A percentile compares a stretch with the other conserved stretches of the same genome.
Conservation (phyloP, 2,329 filamentous ascomycete species). For the Tolypocladium tropicale region DNA sequence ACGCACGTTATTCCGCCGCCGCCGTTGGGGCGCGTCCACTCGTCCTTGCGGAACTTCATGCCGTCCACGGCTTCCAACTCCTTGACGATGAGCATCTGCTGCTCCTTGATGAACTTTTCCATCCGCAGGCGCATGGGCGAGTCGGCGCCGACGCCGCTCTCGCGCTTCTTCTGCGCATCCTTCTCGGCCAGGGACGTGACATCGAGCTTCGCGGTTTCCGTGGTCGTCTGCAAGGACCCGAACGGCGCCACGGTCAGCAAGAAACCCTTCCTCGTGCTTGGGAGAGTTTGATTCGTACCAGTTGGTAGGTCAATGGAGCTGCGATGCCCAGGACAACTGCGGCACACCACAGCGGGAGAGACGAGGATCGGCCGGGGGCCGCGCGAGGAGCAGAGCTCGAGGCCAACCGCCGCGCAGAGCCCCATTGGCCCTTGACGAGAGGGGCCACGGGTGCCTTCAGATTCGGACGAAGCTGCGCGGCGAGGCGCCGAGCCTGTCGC, state of each 20-base stretch:
- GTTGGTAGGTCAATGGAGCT: conserved; percentile 45
- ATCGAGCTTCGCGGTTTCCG: conserved; percentile 42
- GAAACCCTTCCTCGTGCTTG: not conserved
- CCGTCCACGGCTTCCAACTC: conserved; percentile 80
- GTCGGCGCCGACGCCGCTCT: conserved; percentile 52
- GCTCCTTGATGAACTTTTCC: conserved; percentile 91
- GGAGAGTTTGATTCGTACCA: conserved; percentile 32
- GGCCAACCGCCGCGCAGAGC: conserved; percentile 12
- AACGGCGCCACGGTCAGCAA: conserved; percentile 7
- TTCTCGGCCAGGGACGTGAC: conserved; percentile 69
- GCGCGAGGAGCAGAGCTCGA: conserved; percentile 13
- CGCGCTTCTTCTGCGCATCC: conserved; percentile 71
- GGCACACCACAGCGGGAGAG: conserved; percentile 18
- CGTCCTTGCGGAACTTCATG: conserved; percentile 69
- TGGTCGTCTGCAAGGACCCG: conserved; percentile 23
- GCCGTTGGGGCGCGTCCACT: conserved; percentile 79
- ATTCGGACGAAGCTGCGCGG: conserved; percentile 16
- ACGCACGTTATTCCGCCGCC: conserved; percentile 93
- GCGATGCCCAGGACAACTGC: conserved; percentile 39
- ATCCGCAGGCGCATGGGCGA: conserved; percentile 97
- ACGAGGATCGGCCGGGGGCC: conserved; percentile 8
- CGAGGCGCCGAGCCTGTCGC: conserved; percentile 18
- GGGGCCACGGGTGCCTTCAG: conserved; percentile 5
- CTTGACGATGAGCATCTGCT: conserved; percentile 78
- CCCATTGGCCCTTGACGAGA: conserved; percentile 15